Conservation (phyloP, 2,329 filamentous ascomycete genomes). For the Trichoderma endophyticum region DNA sequence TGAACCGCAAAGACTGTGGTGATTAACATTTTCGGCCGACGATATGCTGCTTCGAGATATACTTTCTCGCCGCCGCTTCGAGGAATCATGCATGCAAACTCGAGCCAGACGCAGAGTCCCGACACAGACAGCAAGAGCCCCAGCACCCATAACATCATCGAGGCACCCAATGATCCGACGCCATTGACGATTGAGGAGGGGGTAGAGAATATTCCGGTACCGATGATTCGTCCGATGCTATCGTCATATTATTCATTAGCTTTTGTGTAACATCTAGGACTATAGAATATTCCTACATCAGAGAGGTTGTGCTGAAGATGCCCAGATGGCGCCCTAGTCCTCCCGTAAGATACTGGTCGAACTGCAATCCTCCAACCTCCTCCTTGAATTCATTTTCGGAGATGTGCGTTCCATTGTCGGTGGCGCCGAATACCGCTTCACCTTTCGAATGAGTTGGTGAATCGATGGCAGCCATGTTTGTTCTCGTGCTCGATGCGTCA, state of each 20-base stretch:
- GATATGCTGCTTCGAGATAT: constrained; percentile 22
- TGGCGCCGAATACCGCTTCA: neutral
- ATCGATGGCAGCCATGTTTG: neutral
- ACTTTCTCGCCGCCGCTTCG: constrained; percentile 23
- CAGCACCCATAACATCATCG: constrained; percentile 23
- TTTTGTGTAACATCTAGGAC: neutral
- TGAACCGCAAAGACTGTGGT: constrained; percentile 22
- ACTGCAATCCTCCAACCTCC: constrained; percentile 21
- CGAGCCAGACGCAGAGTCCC: constrained; percentile 21
- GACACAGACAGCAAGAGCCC: constrained; percentile 21
- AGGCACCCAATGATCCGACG: constrained; percentile 23
- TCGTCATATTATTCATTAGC: neutral
- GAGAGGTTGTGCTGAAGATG: constrained; percentile 23
- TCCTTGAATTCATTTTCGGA: constrained; percentile 17
- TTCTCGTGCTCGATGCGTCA: neutral
- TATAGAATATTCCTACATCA: constrained; percentile 18
- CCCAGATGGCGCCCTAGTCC: constrained; percentile 25
- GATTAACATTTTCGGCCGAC: constrained; percentile 21
- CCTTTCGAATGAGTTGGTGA: neutral
- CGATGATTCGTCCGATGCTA: constrained; percentile 25
- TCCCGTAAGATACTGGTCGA: constrained; percentile 24
- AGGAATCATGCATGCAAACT: constrained; percentile 23
- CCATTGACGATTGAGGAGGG: constrained; percentile 23
- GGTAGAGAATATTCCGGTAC: constrained; percentile 25
- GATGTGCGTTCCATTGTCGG: neutral